Conservation (phyloP, 2,329 filamentous ascomycete genomes). For the Stagonosporopsis cucurbitacearum region DNA sequence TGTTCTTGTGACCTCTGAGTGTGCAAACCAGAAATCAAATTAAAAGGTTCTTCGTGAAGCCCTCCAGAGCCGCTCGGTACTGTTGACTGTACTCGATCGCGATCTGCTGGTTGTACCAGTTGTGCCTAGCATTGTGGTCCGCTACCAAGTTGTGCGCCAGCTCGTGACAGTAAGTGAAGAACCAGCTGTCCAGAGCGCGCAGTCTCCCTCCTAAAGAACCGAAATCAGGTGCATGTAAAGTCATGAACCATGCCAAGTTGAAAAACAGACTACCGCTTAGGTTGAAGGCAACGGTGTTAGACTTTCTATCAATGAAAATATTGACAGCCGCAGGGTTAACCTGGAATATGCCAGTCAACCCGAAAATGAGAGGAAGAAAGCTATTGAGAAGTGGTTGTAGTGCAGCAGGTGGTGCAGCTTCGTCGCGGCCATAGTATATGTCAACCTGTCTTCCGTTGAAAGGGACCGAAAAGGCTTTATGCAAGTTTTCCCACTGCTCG, state of each 20-base stretch:
- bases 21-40: slow-evolving; percentile 1
- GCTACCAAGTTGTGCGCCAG: slow-evolving; percentile 89
- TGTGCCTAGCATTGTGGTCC: slow-evolving; percentile 62
- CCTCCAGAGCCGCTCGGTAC: slow-evolving; percentile 36
- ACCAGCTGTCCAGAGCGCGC: slow-evolving; percentile 76
- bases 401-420: slow-evolving; percentile 35
- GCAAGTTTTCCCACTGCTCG: slow-evolving; percentile 47
- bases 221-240: slow-evolving; percentile 65
- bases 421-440: slow-evolving; percentile 44
- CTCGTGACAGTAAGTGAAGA: slow-evolving; percentile 94
- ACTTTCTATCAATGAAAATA: slow-evolving; percentile 82
- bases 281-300: slow-evolving; percentile 92
- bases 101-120: slow-evolving; percentile 49
- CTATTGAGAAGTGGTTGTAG: slow-evolving; percentile 33
- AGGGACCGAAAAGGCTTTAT: slow-evolving; percentile 46
- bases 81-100: slow-evolving; percentile 46
- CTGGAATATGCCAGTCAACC: slow-evolving; percentile 62
- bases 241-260: slow-evolving; percentile 85
- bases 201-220: slow-evolving; percentile 47
- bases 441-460: slow-evolving; percentile 44
- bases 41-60: slow-evolving; percentile 32
- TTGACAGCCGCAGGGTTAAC: slow-evolving; percentile 74
- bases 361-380: slow-evolving; percentile 46
- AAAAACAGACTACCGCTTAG: slow-evolving; percentile 86
- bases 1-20: not conserved